Percentiles rank a stretch among this genome's conserved stretches.
Conservation (phyloP, 257 asterid species). For the Nicotiana obtusifolia region DNA sequence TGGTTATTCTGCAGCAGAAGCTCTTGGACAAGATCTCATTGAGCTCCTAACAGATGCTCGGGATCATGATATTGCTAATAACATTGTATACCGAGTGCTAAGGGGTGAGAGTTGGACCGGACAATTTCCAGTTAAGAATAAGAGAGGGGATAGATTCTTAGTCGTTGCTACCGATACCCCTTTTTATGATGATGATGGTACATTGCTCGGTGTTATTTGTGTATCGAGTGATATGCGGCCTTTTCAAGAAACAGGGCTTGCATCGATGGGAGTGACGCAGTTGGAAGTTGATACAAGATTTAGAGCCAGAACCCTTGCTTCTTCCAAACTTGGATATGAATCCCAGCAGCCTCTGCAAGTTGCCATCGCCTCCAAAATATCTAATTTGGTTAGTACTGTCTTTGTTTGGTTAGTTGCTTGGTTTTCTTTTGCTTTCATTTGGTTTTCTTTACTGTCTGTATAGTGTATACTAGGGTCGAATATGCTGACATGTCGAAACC, state of each 20-base stretch:
- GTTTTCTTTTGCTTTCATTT: background rate
- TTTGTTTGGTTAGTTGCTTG: background rate
- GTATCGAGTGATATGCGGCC: conserved; percentile 61
- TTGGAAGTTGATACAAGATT: conserved; percentile 35
- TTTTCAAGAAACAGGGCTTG: conserved; percentile 36
- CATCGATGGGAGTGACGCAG: conserved; percentile 24
- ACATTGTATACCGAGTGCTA: conserved; percentile 43
- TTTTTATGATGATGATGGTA: conserved; percentile 71
- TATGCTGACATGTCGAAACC: conserved; percentile 26
- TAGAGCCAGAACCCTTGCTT: conserved; percentile 44
- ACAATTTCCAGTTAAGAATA: conserved; percentile 61
- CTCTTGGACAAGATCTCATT: conserved; percentile 51
- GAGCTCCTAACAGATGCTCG: conserved; percentile 46
- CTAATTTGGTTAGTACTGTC: conserved; percentile 63
- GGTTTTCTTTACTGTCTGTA: background rate
- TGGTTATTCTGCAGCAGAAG: conserved; percentile 72
- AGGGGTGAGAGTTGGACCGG: conserved; percentile 85
- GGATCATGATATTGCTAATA: conserved; percentile 37
- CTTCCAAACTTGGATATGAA: conserved; percentile 59
- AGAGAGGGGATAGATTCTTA: conserved; percentile 51
- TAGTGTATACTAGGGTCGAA: background rate
- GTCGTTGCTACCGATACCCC: conserved; percentile 65
- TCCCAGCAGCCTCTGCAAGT: conserved; percentile 83
- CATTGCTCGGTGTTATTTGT: conserved; percentile 57
- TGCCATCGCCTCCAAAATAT: conserved; percentile 72